Evolutionary conservation across 192 early-diverging fungal species (phyloP), one percentile per base, ranked within the genome.

Genomic region (Dissophora ornata): DNA sequence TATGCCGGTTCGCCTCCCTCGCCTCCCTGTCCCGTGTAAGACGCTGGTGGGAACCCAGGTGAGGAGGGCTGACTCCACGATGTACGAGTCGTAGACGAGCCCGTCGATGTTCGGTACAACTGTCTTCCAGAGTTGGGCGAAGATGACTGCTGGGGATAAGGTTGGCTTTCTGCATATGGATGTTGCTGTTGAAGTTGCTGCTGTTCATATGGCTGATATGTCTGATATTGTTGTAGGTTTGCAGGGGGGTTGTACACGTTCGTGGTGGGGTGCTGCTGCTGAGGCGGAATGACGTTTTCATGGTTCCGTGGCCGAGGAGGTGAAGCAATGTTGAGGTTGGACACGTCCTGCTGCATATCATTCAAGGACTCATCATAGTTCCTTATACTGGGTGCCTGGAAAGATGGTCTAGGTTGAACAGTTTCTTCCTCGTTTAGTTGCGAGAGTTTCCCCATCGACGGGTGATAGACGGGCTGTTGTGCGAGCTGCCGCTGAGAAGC

Each of bases 11-110:
- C 60, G 15, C 24, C 55, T 3, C 36, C 69, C 11, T 18, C 33
- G 36, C 53, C 51, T 11, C 32, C 13, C 32, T 71, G 50, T 15
- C 52, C 46, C 12, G 18, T 47, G 29, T 62, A 67, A 0, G 65
- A 52, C 22, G 59, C 48, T 3, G 73, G 64, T 9, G 73, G 64
- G 32, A 77, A 77, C n/a, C 63, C 59, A 21, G 73, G 73, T 2
- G 73, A 77, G 2, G 73, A 67, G 1, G 73, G 73, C 19, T 77
- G 73, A 54, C 73, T 77, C 73, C 73, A 77, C 13, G 73, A 44
- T 21, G 63, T 77, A 3, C 67, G 73, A 5, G 65, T 62, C 12
- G 73, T 77, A n/a, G 73, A 77, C 8, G 73, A 77, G 3, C 73
- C 65, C 16, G 73, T 77, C 12, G 73, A 77, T 40, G 73, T 77